Base-by-base conservation (phyloP, 2,329 filamentous ascomycete species). In the Neofusicoccum laricinum region DNA sequence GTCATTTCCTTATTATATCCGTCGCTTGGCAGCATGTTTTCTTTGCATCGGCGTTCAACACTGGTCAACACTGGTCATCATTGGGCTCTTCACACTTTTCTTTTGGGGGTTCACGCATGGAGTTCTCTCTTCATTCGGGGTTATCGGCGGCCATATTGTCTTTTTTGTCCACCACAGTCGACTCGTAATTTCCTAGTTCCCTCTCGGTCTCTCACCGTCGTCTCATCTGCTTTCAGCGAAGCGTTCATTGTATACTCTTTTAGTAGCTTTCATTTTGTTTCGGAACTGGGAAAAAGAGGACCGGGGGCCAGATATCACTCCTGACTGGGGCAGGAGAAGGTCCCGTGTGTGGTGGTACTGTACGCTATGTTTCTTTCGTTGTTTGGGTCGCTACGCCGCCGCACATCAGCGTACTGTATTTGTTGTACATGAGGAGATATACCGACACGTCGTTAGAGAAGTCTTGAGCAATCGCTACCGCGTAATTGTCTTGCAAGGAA, bases 1-100 rank as follows among this genome's bases (percentile, higher is more conserved):
- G 34, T 51, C 30, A 10, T 53, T 43, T 36, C 17, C 8, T 50
- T 30, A 34, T 32, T 62, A 50, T 49, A 63, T 53, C 48, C 36
- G 40, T 63, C 61, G 49, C 61, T 53, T n/a, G 49, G 38, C 61
- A 53, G 61, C 61, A 63, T 63, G 21, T 53, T 46, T 43, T n/a
- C 49, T 53, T 59, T 53, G 38, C 61, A 63, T 63, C 46, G 61
- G 61, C 61, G 61, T 53, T 63, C 25, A 17, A 34, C 40, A 19
- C 17, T 36, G 58, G 48, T 63, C 25, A 17, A 34, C 40, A 19
- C 17, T 36, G 58, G 48, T 45, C 49, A 41, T 43, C 46, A 25
- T 63, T 53, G 21, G 46, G 59, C 43, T 32, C 43, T 32, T 62
- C 21, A 30, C 30, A 50, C n/a, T 53, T 48, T 36, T 53, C 17